Conservation (phyloP, 1,139 yeast species). For the Waltiozyma sp. region DNA sequence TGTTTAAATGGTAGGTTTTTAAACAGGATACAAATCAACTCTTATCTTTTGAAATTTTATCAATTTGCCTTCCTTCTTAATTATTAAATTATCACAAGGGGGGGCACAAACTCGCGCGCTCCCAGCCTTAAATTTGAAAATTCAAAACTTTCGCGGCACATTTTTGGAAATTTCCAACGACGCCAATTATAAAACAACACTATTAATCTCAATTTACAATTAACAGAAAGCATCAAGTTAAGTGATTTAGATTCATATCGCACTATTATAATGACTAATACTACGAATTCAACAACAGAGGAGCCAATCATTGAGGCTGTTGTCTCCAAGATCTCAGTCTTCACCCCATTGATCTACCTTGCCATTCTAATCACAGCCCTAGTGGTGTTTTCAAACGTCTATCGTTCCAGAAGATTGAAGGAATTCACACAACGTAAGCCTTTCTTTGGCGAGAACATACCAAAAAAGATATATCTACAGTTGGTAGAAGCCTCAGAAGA, state of each 20-base stretch:
- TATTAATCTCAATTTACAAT: no score
- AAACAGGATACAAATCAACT: no score
- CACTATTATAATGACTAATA: neutral
- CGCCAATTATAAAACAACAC: no score
- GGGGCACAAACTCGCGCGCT: no score
- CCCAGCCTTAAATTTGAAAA: no score
- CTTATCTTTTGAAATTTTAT: no score
- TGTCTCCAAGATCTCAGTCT: conserved; percentile 42
- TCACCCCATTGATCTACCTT: conserved; percentile 76
- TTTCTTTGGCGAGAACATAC: conserved; percentile 57
- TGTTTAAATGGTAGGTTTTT: no score
- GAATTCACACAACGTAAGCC: conserved; percentile 53
- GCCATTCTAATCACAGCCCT: conserved; percentile 62
- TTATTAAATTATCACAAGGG: no score
- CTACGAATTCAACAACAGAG: conserved; percentile 1
- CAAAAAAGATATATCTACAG: conserved; percentile 53
- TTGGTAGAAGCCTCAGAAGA: conserved; percentile 38
- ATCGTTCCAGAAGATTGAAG: conserved; percentile 48
- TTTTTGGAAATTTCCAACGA: no score
- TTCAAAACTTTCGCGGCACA: no score
- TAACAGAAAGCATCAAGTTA: no score
- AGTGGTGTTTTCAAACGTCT: conserved; percentile 59
- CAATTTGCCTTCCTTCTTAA: neutral
- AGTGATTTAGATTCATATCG: no score
- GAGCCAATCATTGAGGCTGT: conserved; percentile 2